Percentiles rank a stretch among this genome's conserved stretches.
Conservation (phyloP, 1,284 basidiomycete species). For the Cryptococcus neoformans region DNA sequence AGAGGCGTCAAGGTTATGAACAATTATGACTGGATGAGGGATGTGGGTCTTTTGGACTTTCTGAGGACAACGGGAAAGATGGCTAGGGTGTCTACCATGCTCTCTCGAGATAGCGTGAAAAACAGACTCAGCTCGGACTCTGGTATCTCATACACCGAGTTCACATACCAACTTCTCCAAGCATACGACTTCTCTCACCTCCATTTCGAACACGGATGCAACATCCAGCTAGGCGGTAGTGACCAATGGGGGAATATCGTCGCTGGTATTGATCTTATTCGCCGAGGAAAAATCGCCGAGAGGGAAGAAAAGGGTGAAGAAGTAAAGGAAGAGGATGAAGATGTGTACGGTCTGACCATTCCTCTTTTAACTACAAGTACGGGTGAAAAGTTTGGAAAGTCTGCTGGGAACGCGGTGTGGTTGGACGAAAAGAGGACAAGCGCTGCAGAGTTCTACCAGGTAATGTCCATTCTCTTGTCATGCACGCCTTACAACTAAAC, state of each 20-base stretch:
- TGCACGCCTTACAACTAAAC: too few species aligned
- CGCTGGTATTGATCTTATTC: constrained; percentile 83
- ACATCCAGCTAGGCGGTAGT: constrained; percentile 89
- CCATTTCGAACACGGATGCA: constrained; percentile 63
- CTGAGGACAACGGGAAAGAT: constrained; percentile 75
- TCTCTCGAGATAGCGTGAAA: constrained; percentile 86
- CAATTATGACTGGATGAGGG: constrained; percentile 80
- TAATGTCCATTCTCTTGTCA: constrained; percentile 46
- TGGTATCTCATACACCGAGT: constrained; percentile 94
- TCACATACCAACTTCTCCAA: constrained; percentile 95
- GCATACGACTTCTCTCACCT: constrained; percentile 91
- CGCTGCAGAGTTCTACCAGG: constrained; percentile 89
- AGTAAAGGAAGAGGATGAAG: constrained; percentile 33
- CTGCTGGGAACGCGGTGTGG: constrained; percentile 94
- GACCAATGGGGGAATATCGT: constrained; percentile 99
- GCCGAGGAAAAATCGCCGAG: constrained; percentile 1
- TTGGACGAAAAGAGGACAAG: constrained; percentile 71
- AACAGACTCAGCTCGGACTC: constrained; percentile 64
- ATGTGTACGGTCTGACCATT: constrained; percentile 83
- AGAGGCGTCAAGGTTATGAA: constrained; percentile 60
- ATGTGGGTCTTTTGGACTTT: constrained; percentile 77
- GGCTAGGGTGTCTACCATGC: constrained; percentile 83
- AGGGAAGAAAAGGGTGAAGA: background rate
- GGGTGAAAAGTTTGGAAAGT: constrained; percentile 98
- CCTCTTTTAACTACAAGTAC: constrained; percentile 85